Base-by-base conservation (phyloP, 805 yeast species). In the Tetrapisispora phaffii region DNA sequence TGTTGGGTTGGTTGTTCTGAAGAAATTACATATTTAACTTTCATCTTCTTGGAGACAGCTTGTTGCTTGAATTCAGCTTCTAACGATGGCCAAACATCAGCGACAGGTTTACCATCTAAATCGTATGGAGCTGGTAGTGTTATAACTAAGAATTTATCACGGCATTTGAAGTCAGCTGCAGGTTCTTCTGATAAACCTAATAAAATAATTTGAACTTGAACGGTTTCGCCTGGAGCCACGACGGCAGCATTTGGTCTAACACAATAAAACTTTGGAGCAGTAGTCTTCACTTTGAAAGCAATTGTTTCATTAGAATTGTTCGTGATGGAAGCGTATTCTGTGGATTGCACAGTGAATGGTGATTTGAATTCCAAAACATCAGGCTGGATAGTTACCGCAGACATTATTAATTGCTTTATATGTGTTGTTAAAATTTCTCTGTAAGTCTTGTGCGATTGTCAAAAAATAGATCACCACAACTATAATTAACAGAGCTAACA, bases 261-360 rank as follows among this genome's bases (percentile, higher is more conserved):
- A 66, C 96, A 86, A 72, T 89, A 82, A 66, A 86, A 72, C 66
- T 86, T 89, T 49, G 98, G 98, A 9, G 97, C 97, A 7, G 98
- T 93, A 39, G 98, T 90, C 70, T 90, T 93, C 60, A 93, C 97
- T 71, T 93, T 93, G 74, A 87, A 93, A 26, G 96, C 96, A 38
- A 80, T 72, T 28, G 79, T 69, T 44, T 72, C 71, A 15, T 76
- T 65, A 34, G 82, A 70, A 55, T 79, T 81, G 63, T 84, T 83
- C 34, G 71, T 63, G 50, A 73, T 65, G 34, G 65, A 73, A 49
- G 67, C 66, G 45, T 57, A 62, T 60, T 80, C 82, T 16, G 93
- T 82, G 36, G 82, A 75, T 53, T 83, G 79, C 55, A 76, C 73
- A 53, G 84, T 76, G 62, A 86, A 80, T 37, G 94, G 87, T 49